Evolutionary conservation across 805 yeast genomes (phyloP), one percentile per base, ranked within the genome.

Genomic region (Phaffomyces thermotolerans): DNA sequence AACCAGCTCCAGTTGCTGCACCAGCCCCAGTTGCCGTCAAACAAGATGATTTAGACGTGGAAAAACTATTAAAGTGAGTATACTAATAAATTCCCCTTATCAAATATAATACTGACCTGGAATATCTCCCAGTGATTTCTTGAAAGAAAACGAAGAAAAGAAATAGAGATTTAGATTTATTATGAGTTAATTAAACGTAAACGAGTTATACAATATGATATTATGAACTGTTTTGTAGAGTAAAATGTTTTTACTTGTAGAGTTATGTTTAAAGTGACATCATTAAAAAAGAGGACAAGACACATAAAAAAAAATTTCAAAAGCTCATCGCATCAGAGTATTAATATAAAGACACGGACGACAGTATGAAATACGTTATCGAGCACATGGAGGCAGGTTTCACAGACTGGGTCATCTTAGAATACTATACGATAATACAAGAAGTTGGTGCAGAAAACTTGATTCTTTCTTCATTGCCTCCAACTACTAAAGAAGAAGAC

Each of bases 341-440:
- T 29, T 30, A 30, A 6, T 30, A 30, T 8, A 13, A 13, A 8
- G 6, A 25, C 27, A 23, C 23, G 6, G 6, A 23, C 12, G 8
- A 18, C 10, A 32, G n/a, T 9, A 34, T 86, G 95, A 88, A 87
- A 65, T 91, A 89, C 71, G 78, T 93, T 42, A 89, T 91, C 41
- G 99, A 91, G 64, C 99, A 91, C 61, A 91, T 91, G 97, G 99
- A 91, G 64, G 84, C 79, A 48, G 98, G 96, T 1, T 88, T 91
- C 73, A 87, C 96, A 51, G 93, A 85, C 52, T 91, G 99, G 99
- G 98, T 91, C 36, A 74, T 77, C 25, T 71, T 93, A 6, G 99
- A 91, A 57, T 91, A 91, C 64, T 65, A 78, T 24, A 87, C 84
- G 55, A 90, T 91, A 46, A 77, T 89, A 39, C 70, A 76, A 43